phyloP scores from a whole-genome alignment of 768 basidiomycete species.

The Phanerochaete carnosa region DNA sequence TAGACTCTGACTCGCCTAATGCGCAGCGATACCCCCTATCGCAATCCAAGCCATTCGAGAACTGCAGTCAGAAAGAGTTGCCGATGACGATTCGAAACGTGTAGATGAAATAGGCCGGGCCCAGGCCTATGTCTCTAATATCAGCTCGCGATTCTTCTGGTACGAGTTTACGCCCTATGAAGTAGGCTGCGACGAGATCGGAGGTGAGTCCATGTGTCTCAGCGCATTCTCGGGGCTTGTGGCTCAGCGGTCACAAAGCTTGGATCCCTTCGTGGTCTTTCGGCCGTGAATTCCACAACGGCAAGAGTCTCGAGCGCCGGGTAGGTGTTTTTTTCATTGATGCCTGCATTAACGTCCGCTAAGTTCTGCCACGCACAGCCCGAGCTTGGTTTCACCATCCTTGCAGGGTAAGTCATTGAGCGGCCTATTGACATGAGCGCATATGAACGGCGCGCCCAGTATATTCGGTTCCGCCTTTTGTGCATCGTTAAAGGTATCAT shows the following conservation, averaged over 20 bases:
- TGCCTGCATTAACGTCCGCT: background rate
- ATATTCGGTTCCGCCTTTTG: constrained; percentile 27
- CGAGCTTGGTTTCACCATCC: constrained; percentile 22
- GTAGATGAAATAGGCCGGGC: constrained; percentile 3
- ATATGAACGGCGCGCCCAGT: constrained; percentile 1
- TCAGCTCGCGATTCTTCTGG: constrained; percentile 19
- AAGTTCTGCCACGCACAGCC: constrained; percentile 10
- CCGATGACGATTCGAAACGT: constrained; percentile 3
- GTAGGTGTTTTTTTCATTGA: constrained; percentile 5
- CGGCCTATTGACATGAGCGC: background rate
- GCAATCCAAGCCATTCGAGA: constrained; percentile 5
- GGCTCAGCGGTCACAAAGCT: constrained; percentile 7
- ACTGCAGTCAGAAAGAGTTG: constrained; percentile 8
- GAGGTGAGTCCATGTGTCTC: constrained; percentile 12
- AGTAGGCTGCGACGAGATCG: constrained; percentile 25
- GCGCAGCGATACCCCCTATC: constrained; percentile 6
- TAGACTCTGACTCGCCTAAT: background rate
- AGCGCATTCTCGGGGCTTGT: background rate
- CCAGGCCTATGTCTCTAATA: constrained; percentile 7
- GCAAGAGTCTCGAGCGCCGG: constrained; percentile 18
- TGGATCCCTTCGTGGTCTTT: constrained; percentile 26
- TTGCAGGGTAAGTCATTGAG: constrained; percentile 17
- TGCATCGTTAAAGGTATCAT: constrained; percentile 22
- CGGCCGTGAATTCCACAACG: constrained; percentile 19
- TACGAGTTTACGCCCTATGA: constrained; percentile 27